Conservation (phyloP, 1,284 basidiomycete genomes). For the Fistulinella cinereoalba region DNA sequence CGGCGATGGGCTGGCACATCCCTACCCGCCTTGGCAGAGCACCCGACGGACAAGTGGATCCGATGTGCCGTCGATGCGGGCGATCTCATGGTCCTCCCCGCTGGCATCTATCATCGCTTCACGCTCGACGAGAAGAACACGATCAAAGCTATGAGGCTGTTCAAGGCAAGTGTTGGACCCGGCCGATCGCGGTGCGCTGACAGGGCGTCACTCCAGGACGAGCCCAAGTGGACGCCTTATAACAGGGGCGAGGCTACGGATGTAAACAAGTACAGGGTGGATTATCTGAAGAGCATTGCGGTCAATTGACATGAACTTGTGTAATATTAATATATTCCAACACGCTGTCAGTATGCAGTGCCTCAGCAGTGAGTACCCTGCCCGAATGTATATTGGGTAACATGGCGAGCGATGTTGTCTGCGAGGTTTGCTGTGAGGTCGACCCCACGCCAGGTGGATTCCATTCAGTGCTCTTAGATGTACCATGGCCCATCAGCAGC, state of each 20-base stretch:
- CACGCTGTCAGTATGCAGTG: background rate
- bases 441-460: no score
- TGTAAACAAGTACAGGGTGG: slow-evolving; percentile 54
- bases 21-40: slow-evolving; percentile 37
- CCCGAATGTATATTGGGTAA: no score
- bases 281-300: slow-evolving; percentile 54
- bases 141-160: slow-evolving; percentile 73
- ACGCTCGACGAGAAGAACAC: slow-evolving; percentile 69
- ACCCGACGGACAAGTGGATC: slow-evolving; percentile 66
- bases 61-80: slow-evolving; percentile 65
- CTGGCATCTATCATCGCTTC: slow-evolving; percentile 86
- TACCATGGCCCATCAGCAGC: no score
- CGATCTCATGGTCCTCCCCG: slow-evolving; percentile 72
- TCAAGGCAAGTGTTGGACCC: slow-evolving; percentile 74
- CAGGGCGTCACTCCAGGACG: slow-evolving; percentile 63
- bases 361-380: no score
- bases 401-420: no score
- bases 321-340: background rate
- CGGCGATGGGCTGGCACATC: no score
- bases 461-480: no score
- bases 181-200: no score
- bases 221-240: slow-evolving; percentile 83
- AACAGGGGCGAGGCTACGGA: slow-evolving; percentile 66
- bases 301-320: slow-evolving; percentile 23
- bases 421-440: no score